Base-by-base conservation (phyloP, 805 yeast species). In the Cyberlindnera xylosilytica region DNA sequence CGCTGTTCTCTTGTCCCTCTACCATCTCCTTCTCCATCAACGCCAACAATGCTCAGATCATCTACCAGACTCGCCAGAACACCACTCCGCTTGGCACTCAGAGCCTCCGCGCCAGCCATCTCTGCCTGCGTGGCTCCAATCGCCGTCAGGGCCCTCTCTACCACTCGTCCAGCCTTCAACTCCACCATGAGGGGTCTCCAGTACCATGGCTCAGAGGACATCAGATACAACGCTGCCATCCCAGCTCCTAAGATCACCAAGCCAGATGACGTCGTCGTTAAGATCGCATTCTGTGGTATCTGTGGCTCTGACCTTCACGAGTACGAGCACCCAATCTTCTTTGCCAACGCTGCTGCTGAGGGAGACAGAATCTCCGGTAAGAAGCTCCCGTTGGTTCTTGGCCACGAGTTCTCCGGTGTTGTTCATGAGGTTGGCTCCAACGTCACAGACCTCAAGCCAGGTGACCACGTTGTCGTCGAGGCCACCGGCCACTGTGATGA, bases 251-350 rank as follows among this genome's bases (percentile, higher is more conserved):
- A 45, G 20, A 61, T 68, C 30, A 46, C 54, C 3, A 55, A 60
- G 12, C 62, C 63, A 7, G 69, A 70, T 33, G 78, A 73, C 42
- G 64, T 73, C 26, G 60, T 71, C 15, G 44, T 74, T 16, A 69
- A 66, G 35, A 63, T 74, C 16, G 65, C 70, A 12, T 75, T 61
- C 54, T 76, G 83, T 51, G 85, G 85, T 30, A 55, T 65, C 32
- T 79, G 84, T 55, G 84, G 85, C 24, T 66, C 81, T 0, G 85
- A 79, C 56, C 60, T 79, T 16, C 83, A 79, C 48, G 79, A 81
- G 57, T 80, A 66, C 49, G 62, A 69, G 37, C 79, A 73, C 20
- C 87, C 84, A 3, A 83, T 84, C 17, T 76, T 78, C 42, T 78
- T 80, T 47, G 73, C 74, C 60, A 72, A 73, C n/a, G 66, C 70